phyloP scores from a whole-genome alignment of 179 eudicot genomes.

The Nepenthes alata region DNA sequence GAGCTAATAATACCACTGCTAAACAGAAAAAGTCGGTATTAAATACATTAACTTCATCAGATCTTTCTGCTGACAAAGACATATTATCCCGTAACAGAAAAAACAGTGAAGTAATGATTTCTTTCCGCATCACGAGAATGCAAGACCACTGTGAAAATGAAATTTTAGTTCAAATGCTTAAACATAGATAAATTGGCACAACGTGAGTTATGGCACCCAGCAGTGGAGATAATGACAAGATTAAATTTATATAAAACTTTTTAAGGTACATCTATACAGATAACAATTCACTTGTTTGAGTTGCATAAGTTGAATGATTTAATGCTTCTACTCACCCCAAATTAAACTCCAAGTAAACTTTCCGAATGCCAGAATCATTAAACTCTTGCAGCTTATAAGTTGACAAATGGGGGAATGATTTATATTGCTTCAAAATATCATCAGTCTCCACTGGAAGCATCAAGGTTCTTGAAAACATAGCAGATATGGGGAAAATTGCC shows the following conservation, averaged over 20 bases:
- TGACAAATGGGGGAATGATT: constrained; percentile 51
- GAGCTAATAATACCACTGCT: too few species aligned
- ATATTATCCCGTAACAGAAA: too few species aligned
- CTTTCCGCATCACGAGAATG: too few species aligned
- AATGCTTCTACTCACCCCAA: constrained; percentile 45
- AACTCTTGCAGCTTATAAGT: constrained; percentile 32
- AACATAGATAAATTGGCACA: too few species aligned
- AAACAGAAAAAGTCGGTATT: too few species aligned
- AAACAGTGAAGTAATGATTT: too few species aligned
- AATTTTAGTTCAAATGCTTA: too few species aligned
- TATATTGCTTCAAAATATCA: constrained; percentile 43
- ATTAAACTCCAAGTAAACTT: constrained; percentile 59
- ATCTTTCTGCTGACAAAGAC: too few species aligned
- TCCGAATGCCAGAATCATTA: constrained; percentile 44
- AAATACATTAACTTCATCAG: too few species aligned
- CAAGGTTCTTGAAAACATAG: constrained; percentile 61
- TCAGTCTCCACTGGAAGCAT: constrained; percentile 49
- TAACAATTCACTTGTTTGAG: too few species aligned
- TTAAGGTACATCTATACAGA: too few species aligned
- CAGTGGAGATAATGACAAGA: neutral
- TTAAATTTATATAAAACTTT: neutral
- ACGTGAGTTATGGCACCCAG: neutral
- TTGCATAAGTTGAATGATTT: neutral
- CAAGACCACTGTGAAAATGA: too few species aligned
- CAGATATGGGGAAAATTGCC: constrained; percentile 68